Conservation (phyloP, 163 green algal species). For the Volvox carteri region DNA sequence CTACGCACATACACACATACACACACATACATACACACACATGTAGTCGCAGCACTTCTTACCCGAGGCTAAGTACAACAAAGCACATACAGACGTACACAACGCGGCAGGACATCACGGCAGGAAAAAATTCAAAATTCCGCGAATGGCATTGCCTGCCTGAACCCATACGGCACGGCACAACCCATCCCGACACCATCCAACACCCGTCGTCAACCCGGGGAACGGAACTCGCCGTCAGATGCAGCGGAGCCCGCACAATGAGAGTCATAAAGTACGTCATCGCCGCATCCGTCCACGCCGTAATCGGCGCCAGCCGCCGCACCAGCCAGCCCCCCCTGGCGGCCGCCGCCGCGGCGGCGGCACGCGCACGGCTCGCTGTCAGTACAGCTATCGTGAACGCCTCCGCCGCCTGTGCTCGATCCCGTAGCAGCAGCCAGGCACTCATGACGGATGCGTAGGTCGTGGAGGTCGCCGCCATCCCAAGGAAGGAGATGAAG, state of each 20-base stretch:
- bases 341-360: background rate
- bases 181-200: too few relatives aligned
- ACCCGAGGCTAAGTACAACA: too few relatives aligned
- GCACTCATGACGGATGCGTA: constrained; percentile 54
- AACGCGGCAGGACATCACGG: too few relatives aligned
- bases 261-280: background rate
- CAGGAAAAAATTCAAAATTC: too few relatives aligned
- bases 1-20: too few relatives aligned
- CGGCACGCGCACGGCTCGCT: background rate
- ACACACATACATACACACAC: too few relatives aligned
- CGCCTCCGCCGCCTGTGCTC: background rate
- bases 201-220: too few relatives aligned
- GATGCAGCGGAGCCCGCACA: background rate
- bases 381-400: background rate
- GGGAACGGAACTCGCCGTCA: background rate
- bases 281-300: background rate
- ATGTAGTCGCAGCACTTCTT: too few relatives aligned
- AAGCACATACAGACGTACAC: too few relatives aligned
- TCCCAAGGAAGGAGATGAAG: constrained; percentile 76
- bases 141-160: too few relatives aligned
- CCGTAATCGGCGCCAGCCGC: background rate
- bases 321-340: background rate
- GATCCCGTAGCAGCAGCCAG: background rate
- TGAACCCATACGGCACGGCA: too few relatives aligned
- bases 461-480: constrained; percentile 49